Conservation (phyloP, 345 rosid genomes). For the Angophora floribunda region DNA sequence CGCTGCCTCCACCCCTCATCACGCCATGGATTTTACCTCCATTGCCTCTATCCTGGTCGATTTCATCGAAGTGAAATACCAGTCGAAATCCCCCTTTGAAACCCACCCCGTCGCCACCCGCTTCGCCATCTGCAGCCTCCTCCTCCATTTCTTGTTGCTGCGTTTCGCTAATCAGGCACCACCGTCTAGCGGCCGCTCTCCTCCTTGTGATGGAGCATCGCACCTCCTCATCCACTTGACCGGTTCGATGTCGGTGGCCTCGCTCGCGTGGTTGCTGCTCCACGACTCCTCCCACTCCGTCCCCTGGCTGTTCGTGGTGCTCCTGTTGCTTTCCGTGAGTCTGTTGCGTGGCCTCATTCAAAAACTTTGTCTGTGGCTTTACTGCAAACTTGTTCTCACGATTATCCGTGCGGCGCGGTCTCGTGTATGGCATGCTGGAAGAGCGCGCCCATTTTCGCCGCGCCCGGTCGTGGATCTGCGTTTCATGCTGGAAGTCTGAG, state of each 20-base stretch:
- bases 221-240: not conserved
- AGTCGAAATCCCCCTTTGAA: not conserved
- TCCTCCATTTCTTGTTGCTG: not conserved
- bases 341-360: not conserved
- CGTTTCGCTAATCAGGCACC: not conserved
- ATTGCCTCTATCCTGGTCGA: not conserved
- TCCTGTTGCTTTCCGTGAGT: not conserved
- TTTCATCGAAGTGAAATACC: rapidly evolving
- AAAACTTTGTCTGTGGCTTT: not conserved
- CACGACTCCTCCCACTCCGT: not conserved
- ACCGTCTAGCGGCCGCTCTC: rapidly evolving
- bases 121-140: not conserved
- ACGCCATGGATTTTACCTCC: not conserved
- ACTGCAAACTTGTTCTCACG: not conserved
- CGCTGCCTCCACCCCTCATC: not conserved
- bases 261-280: not conserved
- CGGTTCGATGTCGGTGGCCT: not conserved
- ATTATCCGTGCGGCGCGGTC: rapidly evolving
- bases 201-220: rapidly evolving
- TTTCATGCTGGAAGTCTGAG: rapidly evolving
- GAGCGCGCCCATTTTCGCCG: not conserved
- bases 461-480: not conserved
- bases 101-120: rapidly evolving
- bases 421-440: rapidly evolving
- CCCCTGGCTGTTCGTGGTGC: rapidly evolving